Percentiles rank a stretch among this genome's conserved stretches.
Evolutionary conservation across 805 yeast species (phyloP).

Genomic region (Spathaspora boniae): DNA sequence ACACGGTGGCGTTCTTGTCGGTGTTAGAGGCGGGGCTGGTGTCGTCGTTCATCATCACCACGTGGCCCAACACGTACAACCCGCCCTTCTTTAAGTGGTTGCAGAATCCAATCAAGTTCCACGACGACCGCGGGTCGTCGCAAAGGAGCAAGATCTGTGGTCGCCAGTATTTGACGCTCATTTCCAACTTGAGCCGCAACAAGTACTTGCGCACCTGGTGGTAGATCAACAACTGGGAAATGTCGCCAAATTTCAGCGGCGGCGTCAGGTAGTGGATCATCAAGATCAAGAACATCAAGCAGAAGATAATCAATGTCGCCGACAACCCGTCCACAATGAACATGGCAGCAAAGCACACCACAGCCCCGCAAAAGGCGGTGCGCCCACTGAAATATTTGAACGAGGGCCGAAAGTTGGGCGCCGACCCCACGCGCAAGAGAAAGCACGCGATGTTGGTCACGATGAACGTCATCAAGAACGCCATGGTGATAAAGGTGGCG

Average conservation of each 20-base stretch:
- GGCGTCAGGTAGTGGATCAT: constrained; percentile 88
- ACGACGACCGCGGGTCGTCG: constrained; percentile 87
- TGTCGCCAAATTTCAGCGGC: constrained; percentile 98
- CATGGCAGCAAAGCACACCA: constrained; percentile 78
- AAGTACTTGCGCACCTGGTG: constrained; percentile 95
- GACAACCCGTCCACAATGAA: constrained; percentile 89
- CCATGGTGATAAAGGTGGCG: constrained; percentile 95
- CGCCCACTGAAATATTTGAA: constrained; percentile 79
- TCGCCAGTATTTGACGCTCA: constrained; percentile 95
- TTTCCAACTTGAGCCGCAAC: constrained; percentile 74
- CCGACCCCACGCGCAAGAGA: constrained; percentile 79
- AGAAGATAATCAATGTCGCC: constrained; percentile 70
- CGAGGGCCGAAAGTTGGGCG: constrained; percentile 98
- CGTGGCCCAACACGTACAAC: constrained; percentile 88
- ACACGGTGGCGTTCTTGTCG: constrained; percentile 42
- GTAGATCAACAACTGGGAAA: constrained; percentile 89
- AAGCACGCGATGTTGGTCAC: constrained; percentile 95
- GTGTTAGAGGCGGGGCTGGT: constrained; percentile 11
- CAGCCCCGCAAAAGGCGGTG: constrained; percentile 77
- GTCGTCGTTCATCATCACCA: constrained; percentile 56
- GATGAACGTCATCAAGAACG: constrained; percentile 91
- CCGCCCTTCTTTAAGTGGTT: constrained; percentile 96
- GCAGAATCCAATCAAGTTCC: constrained; percentile 91
- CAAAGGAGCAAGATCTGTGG: constrained; percentile 88
- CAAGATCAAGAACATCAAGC: constrained; percentile 63